These are phyloP conservation scores for Curvularia sp. DNA, from an alignment of 2,329 filamentous ascomycete species.

Conservation along the genomic window DNA sequence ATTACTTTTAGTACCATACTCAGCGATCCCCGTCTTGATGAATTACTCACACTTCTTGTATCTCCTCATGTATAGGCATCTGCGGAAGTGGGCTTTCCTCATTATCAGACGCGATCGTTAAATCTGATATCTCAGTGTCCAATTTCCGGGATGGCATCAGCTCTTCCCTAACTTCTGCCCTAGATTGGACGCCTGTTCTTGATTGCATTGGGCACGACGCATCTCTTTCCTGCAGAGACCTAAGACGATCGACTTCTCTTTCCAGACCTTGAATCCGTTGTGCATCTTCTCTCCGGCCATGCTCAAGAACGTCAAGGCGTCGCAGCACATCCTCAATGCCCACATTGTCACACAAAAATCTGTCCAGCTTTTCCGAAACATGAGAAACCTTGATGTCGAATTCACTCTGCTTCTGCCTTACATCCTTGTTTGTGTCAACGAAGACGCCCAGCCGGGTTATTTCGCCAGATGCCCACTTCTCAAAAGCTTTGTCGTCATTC, in stretches of 20 bases:
- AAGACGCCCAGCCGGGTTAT: slow-evolving; percentile 22
- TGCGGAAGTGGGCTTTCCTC: slow-evolving; percentile 6
- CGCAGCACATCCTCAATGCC: slow-evolving; percentile 11
- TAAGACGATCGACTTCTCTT: slow-evolving; percentile 15
- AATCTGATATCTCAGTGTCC: not conserved
- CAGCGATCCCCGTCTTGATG: not conserved
- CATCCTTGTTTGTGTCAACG: slow-evolving; percentile 25
- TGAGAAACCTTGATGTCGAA: slow-evolving; percentile 20
- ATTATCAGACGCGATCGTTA: slow-evolving; percentile 18
- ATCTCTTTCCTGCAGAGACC: not conserved
- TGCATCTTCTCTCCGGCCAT: slow-evolving; percentile 14
- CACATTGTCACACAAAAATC: slow-evolving; percentile 6
- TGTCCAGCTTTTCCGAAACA: slow-evolving; percentile 20
- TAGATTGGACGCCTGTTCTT: not conserved
- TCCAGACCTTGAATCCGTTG: slow-evolving; percentile 20
- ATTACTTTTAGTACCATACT: slow-evolving; percentile 8
- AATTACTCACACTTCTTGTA: slow-evolving; percentile 12
- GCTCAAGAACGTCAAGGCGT: slow-evolving; percentile 26
- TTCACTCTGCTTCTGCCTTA: slow-evolving; percentile 27
- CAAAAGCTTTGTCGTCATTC: slow-evolving; percentile 29
- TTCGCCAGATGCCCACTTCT: slow-evolving; percentile 27
- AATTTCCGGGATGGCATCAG: not conserved
- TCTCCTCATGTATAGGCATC: not conserved
- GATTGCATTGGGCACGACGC: not conserved
- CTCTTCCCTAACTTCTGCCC: not conserved